Percentiles rank a stretch among this genome's conserved stretches.
phyloP scores from a whole-genome alignment of 2,329 filamentous ascomycete species.

The Cercospora brassicicola region DNA sequence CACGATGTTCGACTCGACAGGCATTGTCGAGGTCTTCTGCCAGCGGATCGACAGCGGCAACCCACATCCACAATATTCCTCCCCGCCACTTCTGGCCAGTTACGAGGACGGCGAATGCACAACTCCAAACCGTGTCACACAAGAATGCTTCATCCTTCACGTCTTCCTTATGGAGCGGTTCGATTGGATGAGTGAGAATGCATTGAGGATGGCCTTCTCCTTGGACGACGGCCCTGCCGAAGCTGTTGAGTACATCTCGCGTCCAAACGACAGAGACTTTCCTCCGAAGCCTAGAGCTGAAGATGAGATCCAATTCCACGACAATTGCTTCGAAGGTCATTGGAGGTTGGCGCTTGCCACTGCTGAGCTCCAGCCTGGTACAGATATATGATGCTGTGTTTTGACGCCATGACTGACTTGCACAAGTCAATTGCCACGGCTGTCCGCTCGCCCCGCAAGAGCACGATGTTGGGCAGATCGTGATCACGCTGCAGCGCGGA shows the following conservation, averaged over 20 bases:
- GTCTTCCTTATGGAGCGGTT: conserved; percentile 18
- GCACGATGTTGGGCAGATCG: conserved; percentile 6
- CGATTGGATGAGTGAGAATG: conserved; percentile 17
- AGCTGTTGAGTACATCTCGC: background rate
- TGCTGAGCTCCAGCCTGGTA: conserved; percentile 11
- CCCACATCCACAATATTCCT: conserved; percentile 3
- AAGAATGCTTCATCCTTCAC: conserved; percentile 11
- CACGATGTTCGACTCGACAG: conserved; percentile 19
- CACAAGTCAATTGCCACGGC: conserved; percentile 6
- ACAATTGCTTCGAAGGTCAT: conserved; percentile 11
- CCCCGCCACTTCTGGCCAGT: background rate
- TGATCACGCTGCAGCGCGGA: conserved; percentile 15
- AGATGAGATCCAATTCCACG: conserved; percentile 3
- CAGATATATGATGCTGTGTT: background rate
- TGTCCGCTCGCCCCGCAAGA: conserved; percentile 12
- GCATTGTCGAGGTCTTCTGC: conserved; percentile 15
- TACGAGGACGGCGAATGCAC: background rate
- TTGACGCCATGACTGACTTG: background rate
- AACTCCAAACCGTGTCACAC: background rate
- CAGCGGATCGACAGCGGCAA: conserved; percentile 11
- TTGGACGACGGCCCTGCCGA: conserved; percentile 4
- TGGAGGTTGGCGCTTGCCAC: conserved; percentile 6
- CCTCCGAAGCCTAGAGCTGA: background rate
- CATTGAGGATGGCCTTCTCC: conserved; percentile 2
- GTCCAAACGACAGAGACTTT: background rate